These are phyloP conservation scores for Prunus mume DNA, from an alignment of 306 rosid genomes.

Conservation along the genomic window DNA sequence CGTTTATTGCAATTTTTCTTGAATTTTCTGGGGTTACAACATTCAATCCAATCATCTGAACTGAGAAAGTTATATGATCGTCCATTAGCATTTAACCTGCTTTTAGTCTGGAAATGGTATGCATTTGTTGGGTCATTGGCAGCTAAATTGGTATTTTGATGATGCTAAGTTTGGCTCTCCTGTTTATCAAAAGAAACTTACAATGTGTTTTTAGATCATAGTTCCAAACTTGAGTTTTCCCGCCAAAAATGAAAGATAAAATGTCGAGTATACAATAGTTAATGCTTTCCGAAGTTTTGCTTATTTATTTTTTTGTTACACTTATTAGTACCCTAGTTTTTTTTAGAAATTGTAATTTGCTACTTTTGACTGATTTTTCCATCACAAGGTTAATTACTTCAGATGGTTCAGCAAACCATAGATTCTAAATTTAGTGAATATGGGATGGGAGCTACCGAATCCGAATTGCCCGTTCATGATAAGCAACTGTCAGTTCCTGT, in stretches of 20 bases:
- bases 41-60: not conserved
- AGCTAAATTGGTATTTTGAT: not conserved
- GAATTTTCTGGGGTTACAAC: not conserved
- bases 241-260: not conserved
- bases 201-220: not conserved
- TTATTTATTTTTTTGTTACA: not conserved
- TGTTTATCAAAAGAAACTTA: not conserved
- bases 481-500: conserved; percentile 43
- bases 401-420: conserved; percentile 63
- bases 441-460: conserved; percentile 53
- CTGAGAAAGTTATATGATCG: not conserved
- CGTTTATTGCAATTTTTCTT: not conserved
- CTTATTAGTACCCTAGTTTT: not conserved
- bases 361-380: conserved; percentile 8
- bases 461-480: conserved; percentile 45
- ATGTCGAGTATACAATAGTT: not conserved
- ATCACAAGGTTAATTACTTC: conserved; percentile 30
- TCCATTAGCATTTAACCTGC: not conserved
- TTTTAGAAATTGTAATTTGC: no score
- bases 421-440: conserved; percentile 55
- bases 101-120: not conserved
- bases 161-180: conserved; percentile 1
- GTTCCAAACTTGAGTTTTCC: not conserved
- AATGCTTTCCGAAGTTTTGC: not conserved
- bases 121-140: conserved; percentile 8